Evolutionary conservation across 345 rosid genomes (phyloP), one percentile per base, ranked within the genome.

Genomic region (Salix udensis): DNA sequence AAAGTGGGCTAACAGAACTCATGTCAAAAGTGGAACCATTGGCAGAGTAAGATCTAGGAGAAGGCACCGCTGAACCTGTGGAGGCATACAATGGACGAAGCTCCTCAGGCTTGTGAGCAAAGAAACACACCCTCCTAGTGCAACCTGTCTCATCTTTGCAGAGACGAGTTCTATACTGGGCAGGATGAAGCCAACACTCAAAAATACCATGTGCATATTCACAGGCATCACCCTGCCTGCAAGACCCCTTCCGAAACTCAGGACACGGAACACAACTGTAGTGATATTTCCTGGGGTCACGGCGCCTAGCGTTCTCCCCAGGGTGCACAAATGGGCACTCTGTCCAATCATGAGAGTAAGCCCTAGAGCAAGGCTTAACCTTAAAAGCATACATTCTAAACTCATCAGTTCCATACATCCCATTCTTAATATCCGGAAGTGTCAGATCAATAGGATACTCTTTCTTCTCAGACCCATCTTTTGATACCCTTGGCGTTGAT

Each of bases 301-400:
- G 93, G 30, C 97, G 84, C 90, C 98, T 88, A 4, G 98, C 98
- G 5, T 95, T 95, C 87, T 95, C 98, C 26, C 97, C 97, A 0
- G 97, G 98, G 78, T 93, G 98, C 81, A 90, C 97, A 83, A 95
- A 95, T 0, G 97, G 98, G 77, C 97, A 95, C 80, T 95, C 97
- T 0, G 97, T 95, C 98, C 98, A 91, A 48, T 95, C 98, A 42
- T 95, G 98, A 0, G 97, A 93, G 83, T 95, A 95, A 8, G 98
- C 97, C 85, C 97, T 88, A 6, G 98, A 95, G 77, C 97, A 95
- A 19, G 97, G 98, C 85, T 87, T 93, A 76, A 95, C 87, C 89
- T 93, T 95, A 83, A 95, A 93, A 1, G 91, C 80, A 74, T 86
- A 95, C 97, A 93, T 95, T 77, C 97, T 84, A 81, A 95, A 95